Conservation (phyloP, 257 asterid genomes). For the Schizonepeta tenuifolia region DNA sequence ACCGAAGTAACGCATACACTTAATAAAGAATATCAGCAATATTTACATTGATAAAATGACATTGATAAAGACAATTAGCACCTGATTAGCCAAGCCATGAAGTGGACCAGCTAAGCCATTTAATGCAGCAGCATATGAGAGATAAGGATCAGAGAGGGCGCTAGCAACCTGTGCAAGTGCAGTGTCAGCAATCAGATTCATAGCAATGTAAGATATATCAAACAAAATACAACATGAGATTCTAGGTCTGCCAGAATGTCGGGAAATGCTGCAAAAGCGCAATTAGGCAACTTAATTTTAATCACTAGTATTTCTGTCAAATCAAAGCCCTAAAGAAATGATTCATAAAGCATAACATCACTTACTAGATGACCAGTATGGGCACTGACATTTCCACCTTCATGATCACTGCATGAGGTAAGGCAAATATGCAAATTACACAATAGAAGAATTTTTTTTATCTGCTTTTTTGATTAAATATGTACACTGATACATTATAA, state of each 20-base stretch:
- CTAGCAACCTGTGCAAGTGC: constrained; percentile 77
- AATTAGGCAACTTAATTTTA: constrained; percentile 28
- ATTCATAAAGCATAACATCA: constrained; percentile 21
- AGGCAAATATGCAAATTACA: constrained; percentile 26
- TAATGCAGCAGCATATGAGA: constrained; percentile 97
- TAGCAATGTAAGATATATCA: constrained; percentile 16
- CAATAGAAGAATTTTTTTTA: constrained; percentile 13
- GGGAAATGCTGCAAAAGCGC: constrained; percentile 6
- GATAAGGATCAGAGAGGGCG: constrained; percentile 99
- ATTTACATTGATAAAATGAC: neutral
- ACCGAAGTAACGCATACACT: too few relatives aligned
- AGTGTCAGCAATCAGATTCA: constrained; percentile 23
- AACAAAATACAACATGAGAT: constrained; percentile 9
- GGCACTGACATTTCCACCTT: constrained; percentile 99
- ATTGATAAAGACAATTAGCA: constrained; percentile 32
- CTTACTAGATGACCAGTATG: constrained; percentile 99
- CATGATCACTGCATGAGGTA: constrained; percentile 80
- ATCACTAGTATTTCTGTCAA: neutral
- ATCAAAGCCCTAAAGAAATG: constrained; percentile 23
- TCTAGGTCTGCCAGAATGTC: constrained; percentile 7
- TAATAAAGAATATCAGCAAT: constrained; percentile 6
- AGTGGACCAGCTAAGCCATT: constrained; percentile 99
- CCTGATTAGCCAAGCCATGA: constrained; percentile 99
- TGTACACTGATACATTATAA: constrained; percentile 9
- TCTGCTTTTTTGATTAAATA: neutral